Evolutionary conservation across 768 basidiomycete species (phyloP), one percentile per base, ranked within the genome.

Genomic region (Suillus subalutaceus): DNA sequence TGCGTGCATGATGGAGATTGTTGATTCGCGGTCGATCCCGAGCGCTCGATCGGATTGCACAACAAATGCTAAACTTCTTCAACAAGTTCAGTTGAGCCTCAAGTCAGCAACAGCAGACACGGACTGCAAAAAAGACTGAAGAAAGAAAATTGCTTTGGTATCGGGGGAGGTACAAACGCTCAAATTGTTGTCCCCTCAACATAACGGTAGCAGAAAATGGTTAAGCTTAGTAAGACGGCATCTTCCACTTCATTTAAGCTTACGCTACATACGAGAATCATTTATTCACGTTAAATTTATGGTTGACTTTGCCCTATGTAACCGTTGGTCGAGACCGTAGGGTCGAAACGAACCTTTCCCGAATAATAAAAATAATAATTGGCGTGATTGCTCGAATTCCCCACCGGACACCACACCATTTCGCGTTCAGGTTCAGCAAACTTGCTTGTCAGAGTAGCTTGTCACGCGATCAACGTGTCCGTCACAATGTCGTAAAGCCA

Each of bases 201-300:
- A 63, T 72, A 65, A 58, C 64, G 50, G 63, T 64, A 40, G 55
- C 32, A 67, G 61, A 62, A 65, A 70, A 71, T 61, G 32, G 46
- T 44, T 6, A 12, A 55, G 72, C 72, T 74, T 76, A 74, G 72
- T 77, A 74, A 77, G 75, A 68, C 73, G 73, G 75, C 58, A 73
- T 67, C 59, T 59, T 67, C 72, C 74, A 75, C 69, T 72, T 52
- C 58, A 70, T 60, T 63, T 41, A 35, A 62, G 46, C 32, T 15
- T 46, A 30, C 9, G 0, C 55, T 55, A 62, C 61, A 55, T 16
- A 44, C 26, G 10, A 56, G 23, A 55, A 57, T 55, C 53, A 16
- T 53, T 53, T 53, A 30, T 55, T 55, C 53, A 18, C 30, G 32
- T 56, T 35, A 56, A 35, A 26, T 26, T 35, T 35, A 56, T 20